These are phyloP conservation scores for Salicornia ramosissima DNA, from an alignment of 148 eudicot species.

Conservation along the genomic window DNA sequence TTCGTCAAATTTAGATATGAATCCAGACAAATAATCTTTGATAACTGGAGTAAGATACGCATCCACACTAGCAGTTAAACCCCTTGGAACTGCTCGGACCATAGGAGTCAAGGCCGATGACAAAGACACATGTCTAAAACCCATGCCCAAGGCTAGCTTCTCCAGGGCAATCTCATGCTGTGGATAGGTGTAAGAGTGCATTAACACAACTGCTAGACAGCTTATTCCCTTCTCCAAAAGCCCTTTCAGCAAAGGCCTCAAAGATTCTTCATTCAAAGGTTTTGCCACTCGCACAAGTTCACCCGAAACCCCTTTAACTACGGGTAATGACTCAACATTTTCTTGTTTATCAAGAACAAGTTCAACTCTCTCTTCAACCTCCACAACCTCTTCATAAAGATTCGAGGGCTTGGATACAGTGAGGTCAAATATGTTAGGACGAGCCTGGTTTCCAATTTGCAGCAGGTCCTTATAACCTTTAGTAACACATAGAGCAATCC, in stretches of 20 bases:
- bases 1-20: constrained; percentile 87
- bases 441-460: constrained; percentile 95
- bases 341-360: constrained; percentile 54
- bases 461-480: constrained; percentile 78
- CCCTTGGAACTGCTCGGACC: constrained; percentile 98
- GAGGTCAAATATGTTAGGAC: constrained; percentile 90
- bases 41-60: constrained; percentile 96
- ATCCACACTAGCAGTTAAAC: constrained; percentile 95
- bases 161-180: constrained; percentile 68
- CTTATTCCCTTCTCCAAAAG: constrained; percentile 72
- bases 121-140: constrained; percentile 85
- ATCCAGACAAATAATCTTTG: constrained; percentile 79
- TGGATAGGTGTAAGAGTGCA: constrained; percentile 93
- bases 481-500: constrained; percentile 90
- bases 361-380: constrained; percentile 92
- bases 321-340: constrained; percentile 22
- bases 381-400: constrained; percentile 86
- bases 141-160: constrained; percentile 72
- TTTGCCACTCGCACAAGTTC: constrained; percentile 68
- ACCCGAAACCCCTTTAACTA: constrained; percentile 74
- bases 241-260: constrained; percentile 58
- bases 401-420: constrained; percentile 85
- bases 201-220: constrained; percentile 84
- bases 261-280: constrained; percentile 61
- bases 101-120: constrained; percentile 94